Conservation (phyloP, 768 basidiomycete genomes). For the Kwoniella pini region DNA sequence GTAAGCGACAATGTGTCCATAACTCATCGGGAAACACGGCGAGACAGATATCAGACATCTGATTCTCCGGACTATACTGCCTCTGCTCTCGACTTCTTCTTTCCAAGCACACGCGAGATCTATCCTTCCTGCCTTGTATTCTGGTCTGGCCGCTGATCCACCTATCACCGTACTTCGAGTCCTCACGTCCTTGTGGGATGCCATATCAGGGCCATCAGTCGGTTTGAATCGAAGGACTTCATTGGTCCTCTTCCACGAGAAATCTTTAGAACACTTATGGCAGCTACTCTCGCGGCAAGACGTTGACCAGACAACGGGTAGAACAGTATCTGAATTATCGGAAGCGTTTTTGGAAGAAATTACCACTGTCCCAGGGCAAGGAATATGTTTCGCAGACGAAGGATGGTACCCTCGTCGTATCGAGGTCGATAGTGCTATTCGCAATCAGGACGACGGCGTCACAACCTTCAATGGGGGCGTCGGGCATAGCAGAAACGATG, state of each 20-base stretch:
- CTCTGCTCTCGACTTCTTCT: constrained; percentile 38
- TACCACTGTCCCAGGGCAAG: constrained; percentile 75
- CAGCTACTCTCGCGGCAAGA: constrained; percentile 71
- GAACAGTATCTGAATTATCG: constrained; percentile 61
- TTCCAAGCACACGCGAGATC: constrained; percentile 46
- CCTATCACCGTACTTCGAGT: constrained; percentile 46
- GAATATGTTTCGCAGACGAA: constrained; percentile 81
- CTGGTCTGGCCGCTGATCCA: constrained; percentile 45
- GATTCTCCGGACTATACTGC: constrained; percentile 39
- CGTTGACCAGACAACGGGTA: constrained; percentile 63
- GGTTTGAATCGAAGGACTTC: constrained; percentile 44
- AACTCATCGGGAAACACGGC: background rate
- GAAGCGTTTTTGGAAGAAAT: constrained; percentile 86
- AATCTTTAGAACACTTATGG: constrained; percentile 59
- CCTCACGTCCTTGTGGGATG: constrained; percentile 42
- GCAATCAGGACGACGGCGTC: constrained; percentile 50
- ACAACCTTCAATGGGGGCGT: constrained; percentile 59
- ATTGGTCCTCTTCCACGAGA: constrained; percentile 45
- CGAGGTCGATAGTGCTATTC: constrained; percentile 46
- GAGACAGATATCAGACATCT: constrained; percentile 49
- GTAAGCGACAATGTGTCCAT: too few relatives aligned
- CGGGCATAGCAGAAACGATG: constrained; percentile 28
- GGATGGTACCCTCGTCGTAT: constrained; percentile 87
- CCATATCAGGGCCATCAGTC: constrained; percentile 34
- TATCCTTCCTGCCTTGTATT: constrained; percentile 42